These are phyloP conservation scores for Schizonepeta tenuifolia DNA, from an alignment of 257 asterid species.

Conservation along the genomic window DNA sequence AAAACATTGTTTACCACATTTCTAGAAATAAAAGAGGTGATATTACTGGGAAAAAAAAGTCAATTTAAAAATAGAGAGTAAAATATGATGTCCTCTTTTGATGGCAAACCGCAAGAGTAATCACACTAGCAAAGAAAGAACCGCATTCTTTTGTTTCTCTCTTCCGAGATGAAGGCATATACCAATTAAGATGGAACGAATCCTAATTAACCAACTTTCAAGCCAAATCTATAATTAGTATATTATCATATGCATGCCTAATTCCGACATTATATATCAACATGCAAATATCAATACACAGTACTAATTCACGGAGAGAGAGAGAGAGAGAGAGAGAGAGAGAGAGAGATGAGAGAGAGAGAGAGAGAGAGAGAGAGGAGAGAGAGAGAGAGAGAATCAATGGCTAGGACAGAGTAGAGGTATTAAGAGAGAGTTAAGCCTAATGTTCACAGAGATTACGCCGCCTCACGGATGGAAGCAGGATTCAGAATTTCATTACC, in stretches of 20 bases:
- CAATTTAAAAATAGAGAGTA: not conserved
- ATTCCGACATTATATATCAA: not conserved
- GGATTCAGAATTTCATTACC: conserved; percentile 31
- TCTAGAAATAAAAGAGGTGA: too few species aligned
- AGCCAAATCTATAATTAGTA: conserved; percentile 14
- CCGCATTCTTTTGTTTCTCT: not conserved
- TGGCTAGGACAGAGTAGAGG: conserved; percentile 30
- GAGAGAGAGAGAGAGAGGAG: not conserved
- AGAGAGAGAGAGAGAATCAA: not conserved
- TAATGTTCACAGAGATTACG: conserved; percentile 36
- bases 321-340: too few species aligned
- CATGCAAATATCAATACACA: too few species aligned
- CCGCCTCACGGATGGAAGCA: conserved; percentile 48
- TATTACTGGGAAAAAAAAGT: too few species aligned
- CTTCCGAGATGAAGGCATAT: conserved; percentile 28
- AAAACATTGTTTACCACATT: too few species aligned
- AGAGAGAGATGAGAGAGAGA: too few species aligned
- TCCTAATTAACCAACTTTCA: conserved; percentile 7
- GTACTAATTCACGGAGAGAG: not conserved
- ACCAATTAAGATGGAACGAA: conserved; percentile 6
- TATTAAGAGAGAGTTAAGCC: conserved; percentile 31
- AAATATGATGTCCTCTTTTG: not conserved
- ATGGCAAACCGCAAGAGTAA: not conserved
- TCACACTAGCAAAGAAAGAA: conserved; percentile 30
- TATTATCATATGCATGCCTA: too few species aligned